phyloP scores from a whole-genome alignment of 2,329 filamentous ascomycete genomes.

The Exophiala oligosperma region DNA sequence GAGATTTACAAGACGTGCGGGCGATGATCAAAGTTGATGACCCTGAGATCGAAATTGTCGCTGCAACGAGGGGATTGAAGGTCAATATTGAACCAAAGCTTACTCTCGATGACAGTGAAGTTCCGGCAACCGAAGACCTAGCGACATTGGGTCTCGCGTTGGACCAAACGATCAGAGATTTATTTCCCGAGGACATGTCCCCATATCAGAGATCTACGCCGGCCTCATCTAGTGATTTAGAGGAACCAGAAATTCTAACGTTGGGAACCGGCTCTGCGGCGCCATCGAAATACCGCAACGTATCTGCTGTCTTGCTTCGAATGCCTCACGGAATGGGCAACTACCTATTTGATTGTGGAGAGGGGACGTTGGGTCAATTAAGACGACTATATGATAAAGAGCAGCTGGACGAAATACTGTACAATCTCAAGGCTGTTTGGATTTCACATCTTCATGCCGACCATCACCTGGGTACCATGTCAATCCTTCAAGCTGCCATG shows the following conservation, averaged over 20 bases:
- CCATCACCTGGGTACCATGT: slow-evolving; percentile 84
- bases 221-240: slow-evolving; percentile 65
- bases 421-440: slow-evolving; percentile 78
- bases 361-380: slow-evolving; percentile 87
- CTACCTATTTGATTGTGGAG: slow-evolving; percentile 88
- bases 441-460: slow-evolving; percentile 96
- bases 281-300: slow-evolving; percentile 93
- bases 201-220: slow-evolving; percentile 22
- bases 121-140: slow-evolving; percentile 33
- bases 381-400: slow-evolving; percentile 68
- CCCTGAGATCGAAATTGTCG: slow-evolving; percentile 22
- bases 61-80: slow-evolving; percentile 44
- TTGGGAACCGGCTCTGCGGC: slow-evolving; percentile 88
- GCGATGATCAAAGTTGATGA: neutral
- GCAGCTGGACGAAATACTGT: slow-evolving; percentile 69
- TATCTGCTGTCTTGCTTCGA: slow-evolving; percentile 81
- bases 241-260: slow-evolving; percentile 78
- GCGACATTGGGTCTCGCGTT: slow-evolving; percentile 12
- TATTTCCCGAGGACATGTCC: slow-evolving; percentile 10
- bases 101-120: slow-evolving; percentile 33
- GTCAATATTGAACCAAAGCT: slow-evolving; percentile 50
- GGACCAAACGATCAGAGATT: slow-evolving; percentile 35
- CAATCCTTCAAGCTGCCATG: slow-evolving; percentile 56
- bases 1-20: neutral
- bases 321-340: slow-evolving; percentile 77